Evolutionary conservation across 352 stramenopile species (phyloP), one percentile per base, ranked within the genome.

Genomic region (Saprolegnia diclina): DNA sequence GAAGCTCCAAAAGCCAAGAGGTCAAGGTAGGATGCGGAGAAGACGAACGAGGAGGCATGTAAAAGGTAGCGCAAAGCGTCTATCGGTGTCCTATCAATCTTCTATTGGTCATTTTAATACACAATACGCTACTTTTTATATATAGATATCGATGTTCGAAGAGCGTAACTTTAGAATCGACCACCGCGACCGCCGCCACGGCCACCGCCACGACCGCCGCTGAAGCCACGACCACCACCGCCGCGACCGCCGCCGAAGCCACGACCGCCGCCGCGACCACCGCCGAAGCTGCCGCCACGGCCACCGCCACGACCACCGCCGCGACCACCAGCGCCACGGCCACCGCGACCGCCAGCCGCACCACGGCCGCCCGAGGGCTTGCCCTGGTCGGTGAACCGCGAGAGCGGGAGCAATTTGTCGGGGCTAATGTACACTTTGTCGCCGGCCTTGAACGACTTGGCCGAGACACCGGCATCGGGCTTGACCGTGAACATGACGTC

Each of bases 341-440:
- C 71, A 46, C 82, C 71, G 53, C 74, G 64, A 53, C 73, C 24
- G 37, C 72, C 76, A 63, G 77, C 68, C 16, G 65, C 64, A 61
- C 76, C 73, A 53, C 80, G 75, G 48, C 77, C 74, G 46, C 42
- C 54, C 29, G 52, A 66, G 73, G 83, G 90, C 71, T 84, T 88
- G 38, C 77, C 80, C 72, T 96, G 91, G 79, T 97, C 92, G 48
- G 95, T 99, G 80, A 99, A 99, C 61, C 96, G 82, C 53, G 83
- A 87, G 56, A 99, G 76, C 16, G 96, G 96, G 50, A 99, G 82
- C 46, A 99, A 81, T 75, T 99, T 99, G 74, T 99, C 94, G 1
- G 95, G 91, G 70, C 91, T 97, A 78, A 99, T 97, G 73, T 94
- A 99, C 29, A 99, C 84, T 74, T 98, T 96, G 88, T 99, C 97